Conservation (phyloP, 371 early-diverging fungal species). For the Synchytrium microbalum region DNA sequence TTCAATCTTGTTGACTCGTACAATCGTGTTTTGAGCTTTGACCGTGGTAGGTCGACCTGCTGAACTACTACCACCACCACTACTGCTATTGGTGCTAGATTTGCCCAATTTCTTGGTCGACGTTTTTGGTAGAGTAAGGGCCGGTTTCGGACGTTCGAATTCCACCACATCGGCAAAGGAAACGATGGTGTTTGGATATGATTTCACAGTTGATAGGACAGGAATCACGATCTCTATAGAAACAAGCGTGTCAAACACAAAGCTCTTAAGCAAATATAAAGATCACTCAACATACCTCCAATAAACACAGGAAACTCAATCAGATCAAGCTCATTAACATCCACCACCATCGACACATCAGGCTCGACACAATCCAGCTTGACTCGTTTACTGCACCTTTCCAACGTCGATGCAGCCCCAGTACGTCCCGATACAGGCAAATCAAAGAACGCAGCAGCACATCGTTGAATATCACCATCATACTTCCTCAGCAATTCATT, state of each 20-base stretch:
- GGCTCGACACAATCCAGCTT: no score
- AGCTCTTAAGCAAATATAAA: no score
- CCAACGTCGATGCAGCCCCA: no score
- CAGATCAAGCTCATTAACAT: not conserved
- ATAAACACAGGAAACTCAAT: not conserved
- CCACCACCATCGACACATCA: no score
- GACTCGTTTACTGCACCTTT: no score
- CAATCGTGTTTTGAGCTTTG: not conserved
- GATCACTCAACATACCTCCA: constrained; percentile 2
- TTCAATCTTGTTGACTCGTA: not conserved
- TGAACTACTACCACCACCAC: not conserved
- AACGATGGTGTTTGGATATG: not conserved
- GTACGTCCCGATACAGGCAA: no score
- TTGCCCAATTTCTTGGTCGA: not conserved
- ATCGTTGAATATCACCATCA: no score
- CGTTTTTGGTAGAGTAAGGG: not conserved
- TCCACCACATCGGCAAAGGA: not conserved
- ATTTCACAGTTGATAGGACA: not conserved
- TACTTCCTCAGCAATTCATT: no score
- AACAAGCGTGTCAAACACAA: no score
- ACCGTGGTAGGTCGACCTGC: not conserved
- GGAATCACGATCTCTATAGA: no score
- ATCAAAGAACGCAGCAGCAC: no score
- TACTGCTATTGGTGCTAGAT: not conserved
- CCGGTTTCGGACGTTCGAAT: not conserved